Evolutionary conservation across 768 basidiomycete species (phyloP), one percentile per base, ranked within the genome.

Genomic region (Boletus vermiculosoides): DNA sequence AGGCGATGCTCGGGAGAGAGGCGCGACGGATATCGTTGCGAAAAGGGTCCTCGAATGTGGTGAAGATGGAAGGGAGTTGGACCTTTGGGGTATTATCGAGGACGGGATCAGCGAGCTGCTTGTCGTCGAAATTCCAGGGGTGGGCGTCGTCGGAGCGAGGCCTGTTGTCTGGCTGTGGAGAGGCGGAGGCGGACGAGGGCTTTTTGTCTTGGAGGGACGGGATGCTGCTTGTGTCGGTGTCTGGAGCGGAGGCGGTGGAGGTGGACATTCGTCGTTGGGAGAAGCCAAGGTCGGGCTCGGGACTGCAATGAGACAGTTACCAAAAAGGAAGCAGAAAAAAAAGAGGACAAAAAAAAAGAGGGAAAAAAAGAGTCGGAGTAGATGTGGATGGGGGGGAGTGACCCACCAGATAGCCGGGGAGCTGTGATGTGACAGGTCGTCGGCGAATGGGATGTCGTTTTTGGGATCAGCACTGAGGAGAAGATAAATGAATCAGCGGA

Each of bases 31-130:
- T 72, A 44, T 86, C 84, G 63, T 73, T 74, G 56, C 79, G 70
- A 67, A 80, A 73, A 25, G 78, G 76, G 68, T 86, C 86, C 68
- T 85, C 83, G 59, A 89, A 85, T 31, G 83, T 79, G 33, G 83
- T 81, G 61, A 87, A 88, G 62, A 90, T 87, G 65, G 87, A 87
- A 18, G 88, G 88, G 18, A 90, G 78, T 73, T 86, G 83, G 55
- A 89, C 85, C 69, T 83, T 83, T 53, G 55, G 48, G 37, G 74
- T 65, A 54, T 79, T 76, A 54, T 80, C 79, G 65, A 65, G 66
- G 34, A 68, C 60, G n/a, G 76, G 56, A 56, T 80, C 80, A 53
- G 69, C 65, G 53, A 76, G 70, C 36, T 76, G 65, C 51, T 79
- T 79, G 58, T 80, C 47, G 60, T 69, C 67, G 5, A 72, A 74